phyloP scores from a whole-genome alignment of 2,329 filamentous ascomycete genomes.

The Penicillium sp. region DNA sequence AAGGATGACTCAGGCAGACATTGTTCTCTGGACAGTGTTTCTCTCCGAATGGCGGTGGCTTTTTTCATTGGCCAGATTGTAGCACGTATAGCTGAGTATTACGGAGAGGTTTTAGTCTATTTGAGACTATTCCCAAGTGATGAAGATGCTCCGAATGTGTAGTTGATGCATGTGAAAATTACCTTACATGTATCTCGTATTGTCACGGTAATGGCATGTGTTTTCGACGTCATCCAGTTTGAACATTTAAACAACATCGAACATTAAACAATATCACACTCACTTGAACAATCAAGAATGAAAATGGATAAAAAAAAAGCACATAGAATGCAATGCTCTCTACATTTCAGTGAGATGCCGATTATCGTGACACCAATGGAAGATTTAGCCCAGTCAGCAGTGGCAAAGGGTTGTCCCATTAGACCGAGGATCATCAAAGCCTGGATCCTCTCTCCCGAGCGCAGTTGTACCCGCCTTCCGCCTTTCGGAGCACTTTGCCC shows the following conservation, averaged over 20 bases:
- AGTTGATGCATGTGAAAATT: constrained; percentile 25
- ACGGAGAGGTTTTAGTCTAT: neutral
- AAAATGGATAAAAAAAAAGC: neutral
- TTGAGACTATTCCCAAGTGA: neutral
- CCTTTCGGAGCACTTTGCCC: constrained; percentile 29
- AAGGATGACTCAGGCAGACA: constrained; percentile 22
- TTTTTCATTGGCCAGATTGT: neutral
- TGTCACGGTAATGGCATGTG: constrained; percentile 19
- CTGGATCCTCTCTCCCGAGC: constrained; percentile 42
- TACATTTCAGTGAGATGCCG: constrained; percentile 11
- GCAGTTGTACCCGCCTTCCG: constrained; percentile 28
- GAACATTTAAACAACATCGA: constrained; percentile 7
- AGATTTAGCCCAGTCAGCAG: constrained; percentile 3
- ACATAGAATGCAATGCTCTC: neutral
- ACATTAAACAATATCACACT: neutral
- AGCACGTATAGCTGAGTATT: neutral
- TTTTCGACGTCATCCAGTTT: constrained; percentile 22
- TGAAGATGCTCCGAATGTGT: neutral
- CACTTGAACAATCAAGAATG: neutral
- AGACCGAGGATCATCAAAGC: constrained; percentile 40
- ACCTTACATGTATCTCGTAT: constrained; percentile 13
- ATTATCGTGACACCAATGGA: constrained; percentile 4
- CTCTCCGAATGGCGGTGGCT: neutral
- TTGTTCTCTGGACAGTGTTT: neutral
- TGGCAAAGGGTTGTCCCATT: constrained; percentile 29